Percentiles rank a stretch among this genome's conserved stretches.
Evolutionary conservation across 2,329 filamentous ascomycete species (phyloP).

Genomic region (Xylariales sp.): DNA sequence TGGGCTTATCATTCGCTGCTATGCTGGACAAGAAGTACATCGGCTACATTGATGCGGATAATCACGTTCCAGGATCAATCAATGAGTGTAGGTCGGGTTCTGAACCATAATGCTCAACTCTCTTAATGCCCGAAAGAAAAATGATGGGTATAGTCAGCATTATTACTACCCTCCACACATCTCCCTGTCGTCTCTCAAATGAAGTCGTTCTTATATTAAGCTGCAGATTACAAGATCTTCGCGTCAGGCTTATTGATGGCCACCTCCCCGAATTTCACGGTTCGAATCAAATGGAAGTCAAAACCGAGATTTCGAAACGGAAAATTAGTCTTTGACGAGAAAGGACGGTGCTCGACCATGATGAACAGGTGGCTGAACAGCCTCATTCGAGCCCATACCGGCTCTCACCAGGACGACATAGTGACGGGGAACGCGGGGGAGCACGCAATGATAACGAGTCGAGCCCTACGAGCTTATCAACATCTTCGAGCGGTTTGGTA

Average conservation of each 20-base stretch:
- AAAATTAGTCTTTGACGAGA: conserved; percentile 19
- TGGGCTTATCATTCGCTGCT: conserved; percentile 25
- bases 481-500: conserved; percentile 19
- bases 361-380: conserved; percentile 28
- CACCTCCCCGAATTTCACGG: conserved; percentile 20
- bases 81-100: too few species aligned
- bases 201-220: too few species aligned
- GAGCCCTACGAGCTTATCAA: conserved; percentile 29
- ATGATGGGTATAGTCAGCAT: too few species aligned
- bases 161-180: too few species aligned
- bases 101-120: too few species aligned
- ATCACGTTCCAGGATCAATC: conserved; percentile 24
- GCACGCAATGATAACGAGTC: conserved; percentile 31
- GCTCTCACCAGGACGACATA: conserved; percentile 16
- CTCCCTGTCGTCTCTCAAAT: too few species aligned
- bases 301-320: conserved; percentile 27
- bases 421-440: conserved; percentile 29
- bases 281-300: conserved; percentile 27
- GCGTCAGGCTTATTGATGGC: conserved; percentile 26
- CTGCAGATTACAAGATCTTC: conserved; percentile 27
- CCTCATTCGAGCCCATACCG: conserved; percentile 14
- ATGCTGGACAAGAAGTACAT: conserved; percentile 20
- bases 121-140: too few species aligned
- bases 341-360: conserved; percentile 25
- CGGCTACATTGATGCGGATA: conserved; percentile 30